Percentiles rank a stretch among this genome's conserved stretches.
phyloP scores from a whole-genome alignment of 2,329 filamentous ascomycete species.

The Aspergillus fumigatus region DNA sequence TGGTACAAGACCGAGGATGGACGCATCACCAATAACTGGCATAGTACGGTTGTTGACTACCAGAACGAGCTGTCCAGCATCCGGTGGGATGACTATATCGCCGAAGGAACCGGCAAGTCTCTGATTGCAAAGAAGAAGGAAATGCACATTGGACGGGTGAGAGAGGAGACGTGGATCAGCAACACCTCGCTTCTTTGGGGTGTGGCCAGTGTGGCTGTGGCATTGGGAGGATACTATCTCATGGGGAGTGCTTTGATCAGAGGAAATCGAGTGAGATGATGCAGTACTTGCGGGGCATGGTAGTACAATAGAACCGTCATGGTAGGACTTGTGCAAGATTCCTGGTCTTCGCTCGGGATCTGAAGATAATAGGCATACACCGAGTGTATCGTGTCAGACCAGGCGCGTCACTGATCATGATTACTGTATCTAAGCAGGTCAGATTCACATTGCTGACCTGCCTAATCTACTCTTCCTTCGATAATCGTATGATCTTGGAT shows the following conservation, averaged over 20 bases:
- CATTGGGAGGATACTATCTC: conserved; percentile 27
- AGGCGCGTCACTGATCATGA: background rate
- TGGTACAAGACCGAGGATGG: conserved; percentile 57
- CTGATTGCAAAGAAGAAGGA: conserved; percentile 20
- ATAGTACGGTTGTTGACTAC: conserved; percentile 52
- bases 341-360: background rate
- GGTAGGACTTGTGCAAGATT: background rate
- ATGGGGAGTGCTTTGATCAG: background rate
- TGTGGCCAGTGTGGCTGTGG: conserved; percentile 66
- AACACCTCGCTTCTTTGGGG: conserved; percentile 55
- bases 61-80: conserved; percentile 39
- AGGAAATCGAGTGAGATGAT: background rate
- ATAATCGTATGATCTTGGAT: background rate
- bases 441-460: background rate
- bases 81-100: conserved; percentile 28
- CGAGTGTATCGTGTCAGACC: background rate
- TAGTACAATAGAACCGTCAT: background rate
- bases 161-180: conserved; percentile 34
- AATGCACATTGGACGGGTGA: conserved; percentile 27
- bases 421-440: background rate
- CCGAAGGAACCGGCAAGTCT: conserved; percentile 22
- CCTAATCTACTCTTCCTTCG: background rate
- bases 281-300: no score
- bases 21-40: conserved; percentile 56
- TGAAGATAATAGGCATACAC: background rate